phyloP scores from a whole-genome alignment of 768 basidiomycete species.

The Galerina sulciceps region DNA sequence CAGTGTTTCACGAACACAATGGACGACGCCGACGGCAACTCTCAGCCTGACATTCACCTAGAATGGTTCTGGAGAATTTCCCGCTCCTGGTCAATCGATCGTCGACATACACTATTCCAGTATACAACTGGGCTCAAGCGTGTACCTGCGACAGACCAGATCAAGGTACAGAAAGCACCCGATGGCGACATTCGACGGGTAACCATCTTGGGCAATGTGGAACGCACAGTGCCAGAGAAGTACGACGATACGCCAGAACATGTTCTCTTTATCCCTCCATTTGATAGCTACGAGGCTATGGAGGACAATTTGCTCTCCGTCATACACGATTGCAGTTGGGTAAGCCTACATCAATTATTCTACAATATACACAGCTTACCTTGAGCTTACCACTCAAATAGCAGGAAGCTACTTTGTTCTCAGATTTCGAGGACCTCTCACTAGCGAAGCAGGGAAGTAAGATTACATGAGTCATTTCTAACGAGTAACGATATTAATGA shows the following conservation, averaged over 20 bases:
- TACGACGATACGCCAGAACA: constrained; percentile 30
- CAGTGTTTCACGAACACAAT: constrained; percentile 15
- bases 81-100: constrained; percentile 26
- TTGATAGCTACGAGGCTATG: constrained; percentile 25
- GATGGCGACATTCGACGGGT: constrained; percentile 29
- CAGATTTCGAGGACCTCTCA: constrained; percentile 14
- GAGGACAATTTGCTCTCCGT: constrained; percentile 24
- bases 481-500: background rate
- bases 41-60: constrained; percentile 22
- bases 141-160: constrained; percentile 28
- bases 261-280: constrained; percentile 28
- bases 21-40: constrained; percentile 13
- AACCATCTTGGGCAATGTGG: constrained; percentile 28
- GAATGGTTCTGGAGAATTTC: constrained; percentile 29
- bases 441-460: background rate
- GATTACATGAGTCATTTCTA: background rate
- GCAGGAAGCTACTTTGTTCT: constrained; percentile 14
- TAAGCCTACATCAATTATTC: constrained; percentile 7
- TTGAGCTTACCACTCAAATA: background rate
- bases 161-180: constrained; percentile 29
- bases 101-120: constrained; percentile 23
- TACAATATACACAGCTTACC: too few relatives aligned
- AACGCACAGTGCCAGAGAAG: constrained; percentile 28
- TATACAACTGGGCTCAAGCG: constrained; percentile 30
- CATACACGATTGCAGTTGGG: constrained; percentile 27